Conservation (phyloP, 176 grass and related monocot genomes). For the Oryza punctata region DNA sequence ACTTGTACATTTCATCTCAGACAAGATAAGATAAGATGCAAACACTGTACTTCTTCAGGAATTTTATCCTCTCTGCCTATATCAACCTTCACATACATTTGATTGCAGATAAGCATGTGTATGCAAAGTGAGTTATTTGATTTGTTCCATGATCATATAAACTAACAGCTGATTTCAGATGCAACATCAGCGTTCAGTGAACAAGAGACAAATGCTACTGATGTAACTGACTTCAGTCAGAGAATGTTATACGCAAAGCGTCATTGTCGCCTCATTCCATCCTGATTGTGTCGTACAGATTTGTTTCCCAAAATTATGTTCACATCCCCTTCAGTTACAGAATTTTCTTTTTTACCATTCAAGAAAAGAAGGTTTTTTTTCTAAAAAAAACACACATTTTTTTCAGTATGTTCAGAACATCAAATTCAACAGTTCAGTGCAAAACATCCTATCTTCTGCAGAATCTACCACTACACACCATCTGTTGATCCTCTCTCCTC, state of each 20-base stretch:
- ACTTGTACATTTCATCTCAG: constrained; percentile 6
- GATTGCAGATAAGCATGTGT: not conserved
- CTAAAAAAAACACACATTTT: not conserved
- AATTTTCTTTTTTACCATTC: not conserved
- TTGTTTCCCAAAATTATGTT: constrained; percentile 12
- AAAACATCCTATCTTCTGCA: constrained; percentile 29
- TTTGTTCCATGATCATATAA: not conserved
- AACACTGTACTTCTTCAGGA: not conserved
- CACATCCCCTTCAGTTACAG: not conserved
- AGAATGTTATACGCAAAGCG: not conserved
- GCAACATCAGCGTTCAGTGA: not conserved
- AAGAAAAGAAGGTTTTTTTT: not conserved
- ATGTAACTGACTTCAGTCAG: not conserved
- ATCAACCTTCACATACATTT: not conserved
- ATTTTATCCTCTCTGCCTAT: not conserved
- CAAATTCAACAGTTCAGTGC: not conserved
- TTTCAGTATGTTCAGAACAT: not conserved
- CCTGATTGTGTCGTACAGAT: not conserved
- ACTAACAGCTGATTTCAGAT: not conserved
- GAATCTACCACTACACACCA: constrained; percentile 15
- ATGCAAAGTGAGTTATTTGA: not conserved
- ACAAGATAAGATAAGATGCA: not conserved
- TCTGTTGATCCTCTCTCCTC: too few relatives aligned
- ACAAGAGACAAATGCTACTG: not conserved
- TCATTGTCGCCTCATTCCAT: not conserved